These are phyloP conservation scores for Rhizophagus prolifer DNA, from an alignment of 192 early-diverging fungal genomes.

Conservation along the genomic window DNA sequence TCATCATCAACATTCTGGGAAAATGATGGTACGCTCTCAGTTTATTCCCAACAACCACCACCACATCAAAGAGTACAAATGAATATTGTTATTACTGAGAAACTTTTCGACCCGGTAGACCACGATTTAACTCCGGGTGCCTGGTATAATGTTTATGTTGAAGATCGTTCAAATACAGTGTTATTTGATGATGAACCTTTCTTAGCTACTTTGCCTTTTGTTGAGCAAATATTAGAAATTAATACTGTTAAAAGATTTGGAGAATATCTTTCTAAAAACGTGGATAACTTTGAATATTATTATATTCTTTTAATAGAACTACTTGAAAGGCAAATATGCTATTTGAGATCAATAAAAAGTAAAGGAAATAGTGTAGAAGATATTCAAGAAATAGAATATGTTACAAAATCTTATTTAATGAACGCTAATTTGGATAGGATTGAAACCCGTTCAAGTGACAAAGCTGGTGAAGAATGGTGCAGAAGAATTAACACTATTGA, in stretches of 20 bases:
- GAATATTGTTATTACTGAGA: conserved; percentile 22
- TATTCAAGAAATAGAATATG: neutral
- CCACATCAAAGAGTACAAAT: conserved; percentile 21
- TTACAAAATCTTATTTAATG: neutral
- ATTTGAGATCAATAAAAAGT: neutral
- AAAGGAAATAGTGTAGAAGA: neutral
- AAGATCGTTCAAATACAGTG: conserved; percentile 19
- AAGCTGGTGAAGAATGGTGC: conserved; percentile 28
- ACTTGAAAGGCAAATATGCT: neutral
- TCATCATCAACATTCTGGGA: conserved; percentile 26
- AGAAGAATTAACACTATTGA: neutral
- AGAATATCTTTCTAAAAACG: neutral
- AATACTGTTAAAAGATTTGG: neutral
- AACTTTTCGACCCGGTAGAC: conserved; percentile 26
- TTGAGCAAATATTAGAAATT: neutral
- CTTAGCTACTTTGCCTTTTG: neutral
- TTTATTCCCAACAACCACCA: conserved; percentile 15
- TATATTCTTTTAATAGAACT: conserved; percentile 17
- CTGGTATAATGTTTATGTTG: conserved; percentile 29
- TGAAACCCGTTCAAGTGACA: conserved; percentile 9
- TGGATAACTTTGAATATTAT: conserved; percentile 1
- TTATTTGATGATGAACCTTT: conserved; percentile 19
- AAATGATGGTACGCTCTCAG: conserved; percentile 19
- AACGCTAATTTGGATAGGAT: neutral
- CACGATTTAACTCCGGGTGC: conserved; percentile 22